Percentiles rank a stretch among this genome's conserved stretches.
Conservation (phyloP, 495 filamentous ascomycete species). For the Penicillium coprophilum region DNA sequence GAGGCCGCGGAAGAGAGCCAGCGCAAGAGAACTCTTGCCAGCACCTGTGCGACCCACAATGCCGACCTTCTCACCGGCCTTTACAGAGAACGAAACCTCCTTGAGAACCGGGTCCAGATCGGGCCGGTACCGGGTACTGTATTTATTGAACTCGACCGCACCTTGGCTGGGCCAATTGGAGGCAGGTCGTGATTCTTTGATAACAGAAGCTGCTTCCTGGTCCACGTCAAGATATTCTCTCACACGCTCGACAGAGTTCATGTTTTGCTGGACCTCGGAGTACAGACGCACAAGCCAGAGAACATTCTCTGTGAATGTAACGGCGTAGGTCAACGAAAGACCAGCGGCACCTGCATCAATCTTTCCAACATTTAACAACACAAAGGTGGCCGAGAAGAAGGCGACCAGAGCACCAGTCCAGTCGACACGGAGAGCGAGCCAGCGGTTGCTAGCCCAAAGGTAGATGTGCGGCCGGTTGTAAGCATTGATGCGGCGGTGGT, state of each 20-base stretch:
- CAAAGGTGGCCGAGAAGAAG: conserved; percentile 92
- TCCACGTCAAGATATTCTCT: conserved; percentile 97
- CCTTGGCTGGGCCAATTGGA: conserved; percentile 84
- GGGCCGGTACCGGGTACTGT: conserved; percentile 82
- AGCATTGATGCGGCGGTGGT: conserved; percentile 82
- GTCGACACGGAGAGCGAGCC: conserved; percentile 93
- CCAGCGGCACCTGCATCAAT: conserved; percentile 94
- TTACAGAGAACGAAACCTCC: conserved; percentile 81
- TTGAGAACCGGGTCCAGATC: conserved; percentile 86
- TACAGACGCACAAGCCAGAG: conserved; percentile 98
- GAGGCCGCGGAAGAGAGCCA: conserved; percentile 95
- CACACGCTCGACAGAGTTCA: conserved; percentile 99
- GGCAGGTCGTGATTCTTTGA: conserved; percentile 74
- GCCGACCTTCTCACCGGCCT: conserved; percentile 87
- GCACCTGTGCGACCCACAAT: conserved; percentile 97
- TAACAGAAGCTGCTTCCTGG: conserved; percentile 80
- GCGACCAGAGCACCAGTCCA: conserved; percentile 86
- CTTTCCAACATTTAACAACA: conserved; percentile 76
- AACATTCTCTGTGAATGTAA: conserved; percentile 96
- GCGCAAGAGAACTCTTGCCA: conserved; percentile 92
- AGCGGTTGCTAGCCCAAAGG: conserved; percentile 95
- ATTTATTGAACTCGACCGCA: conserved; percentile 80
- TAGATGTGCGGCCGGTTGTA: conserved; percentile 95
- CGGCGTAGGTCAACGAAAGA: conserved; percentile 94
- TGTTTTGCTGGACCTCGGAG: conserved; percentile 94